Percentiles rank a stretch among this genome's conserved stretches.
These are phyloP conservation scores for Penicillium expansum DNA, from an alignment of 2,329 filamentous ascomycete genomes.

Conservation along the genomic window DNA sequence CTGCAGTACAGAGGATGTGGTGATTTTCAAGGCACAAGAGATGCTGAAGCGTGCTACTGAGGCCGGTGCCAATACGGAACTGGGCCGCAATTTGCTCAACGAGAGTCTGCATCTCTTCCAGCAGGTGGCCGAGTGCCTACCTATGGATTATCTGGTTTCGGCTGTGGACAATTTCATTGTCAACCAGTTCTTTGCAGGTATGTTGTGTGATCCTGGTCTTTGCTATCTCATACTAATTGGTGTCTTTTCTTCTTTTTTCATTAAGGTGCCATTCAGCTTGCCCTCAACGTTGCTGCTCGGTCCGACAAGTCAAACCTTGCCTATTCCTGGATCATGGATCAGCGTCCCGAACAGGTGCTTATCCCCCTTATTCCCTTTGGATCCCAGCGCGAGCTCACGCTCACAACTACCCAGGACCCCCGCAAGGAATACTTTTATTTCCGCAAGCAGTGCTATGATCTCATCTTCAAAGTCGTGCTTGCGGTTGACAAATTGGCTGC, in stretches of 20 bases:
- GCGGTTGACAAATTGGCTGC: constrained; percentile 71
- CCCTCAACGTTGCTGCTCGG: constrained; percentile 76
- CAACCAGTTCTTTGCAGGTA: constrained; percentile 81
- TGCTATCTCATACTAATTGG: background rate
- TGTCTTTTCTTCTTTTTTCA: background rate
- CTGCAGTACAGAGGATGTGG: constrained; percentile 93
- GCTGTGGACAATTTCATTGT: constrained; percentile 76
- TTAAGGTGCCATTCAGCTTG: constrained; percentile 76
- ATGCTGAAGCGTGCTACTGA: constrained; percentile 86
- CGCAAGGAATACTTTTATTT: constrained; percentile 66
- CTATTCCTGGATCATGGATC: constrained; percentile 82
- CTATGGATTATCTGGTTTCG: constrained; percentile 72
- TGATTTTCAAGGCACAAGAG: constrained; percentile 98
- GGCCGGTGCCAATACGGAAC: constrained; percentile 69
- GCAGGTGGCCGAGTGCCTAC: constrained; percentile 79
- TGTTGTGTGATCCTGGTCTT: constrained; percentile 19
- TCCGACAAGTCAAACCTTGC: constrained; percentile 85
- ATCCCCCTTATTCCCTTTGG: constrained; percentile 1
- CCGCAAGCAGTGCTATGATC: constrained; percentile 75
- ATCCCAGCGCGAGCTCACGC: constrained; percentile 15
- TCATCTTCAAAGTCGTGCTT: constrained; percentile 79
- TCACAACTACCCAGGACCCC: constrained; percentile 53
- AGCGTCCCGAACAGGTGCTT: constrained; percentile 59
- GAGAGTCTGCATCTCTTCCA: constrained; percentile 87
- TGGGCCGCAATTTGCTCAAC: constrained; percentile 74